Evolutionary conservation across 75 land plant genomes (phyloP), one percentile per base, ranked within the genome.

Genomic region (Chamaecyparis obtusa): DNA sequence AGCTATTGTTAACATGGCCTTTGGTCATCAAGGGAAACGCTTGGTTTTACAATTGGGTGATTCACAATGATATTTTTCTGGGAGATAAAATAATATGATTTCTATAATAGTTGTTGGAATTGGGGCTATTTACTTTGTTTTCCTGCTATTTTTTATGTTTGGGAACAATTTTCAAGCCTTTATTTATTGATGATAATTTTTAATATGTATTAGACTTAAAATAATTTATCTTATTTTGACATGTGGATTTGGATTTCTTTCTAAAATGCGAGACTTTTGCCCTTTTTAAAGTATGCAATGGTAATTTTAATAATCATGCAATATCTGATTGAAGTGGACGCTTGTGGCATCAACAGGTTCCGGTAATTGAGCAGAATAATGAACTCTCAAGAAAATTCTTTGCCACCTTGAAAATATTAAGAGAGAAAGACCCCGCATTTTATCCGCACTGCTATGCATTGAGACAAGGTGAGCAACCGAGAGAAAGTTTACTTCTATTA

Each of bases 391-490:
- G 88, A 83, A 93, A 93, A 85, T 89, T 98, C 43, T 67, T 89
- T 55, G 67, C 41, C 39, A 35, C 93, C 11, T 85, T 98, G 21
- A 84, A 92, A 30, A 87, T 83, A 43, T 69, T 93, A 41, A 92
- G 99, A 69, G 87, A 92, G 80, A 90, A 67, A 13, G 93, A 94
- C 72, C 96, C 94, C 75, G 92, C 94, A 6, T 93, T 89, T 81
- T 94, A 93, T 88, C 99, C 93, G 86, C 91, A 93, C 37, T 93
- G 93, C 86, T 89, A 90, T 87, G 83, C 94, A 49, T 94, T 98
- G 44, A 91, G 96, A 88, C 99, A 95, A 90, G 99, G 99, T 9
- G 97, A 98, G 75, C 97, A 95, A 84, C 97, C 96, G 13, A 93
- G 99, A 91, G 99, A 98, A 90, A 89, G 93, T 39, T 89, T 85